Conservation (phyloP, 495 filamentous ascomycete species). For the Penicillium argentinense region DNA sequence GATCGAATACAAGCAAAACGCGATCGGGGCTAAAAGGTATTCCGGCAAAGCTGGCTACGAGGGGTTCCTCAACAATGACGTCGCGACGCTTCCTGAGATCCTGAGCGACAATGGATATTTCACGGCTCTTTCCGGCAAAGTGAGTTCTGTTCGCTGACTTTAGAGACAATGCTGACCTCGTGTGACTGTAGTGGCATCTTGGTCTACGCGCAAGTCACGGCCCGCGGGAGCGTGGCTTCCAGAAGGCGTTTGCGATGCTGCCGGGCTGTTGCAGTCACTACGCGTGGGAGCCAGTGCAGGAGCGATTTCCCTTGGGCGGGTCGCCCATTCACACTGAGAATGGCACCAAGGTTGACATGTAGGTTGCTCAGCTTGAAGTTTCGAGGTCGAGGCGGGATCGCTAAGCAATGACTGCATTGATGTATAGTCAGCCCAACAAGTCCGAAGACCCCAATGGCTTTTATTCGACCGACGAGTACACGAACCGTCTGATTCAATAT, state of each 20-base stretch:
- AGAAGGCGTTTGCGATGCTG: conserved; percentile 40
- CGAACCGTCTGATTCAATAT: conserved; percentile 36
- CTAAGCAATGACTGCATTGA: too few relatives aligned
- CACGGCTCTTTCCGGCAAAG: conserved; percentile 56
- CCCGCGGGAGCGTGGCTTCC: conserved; percentile 45
- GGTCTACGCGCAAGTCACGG: conserved; percentile 40
- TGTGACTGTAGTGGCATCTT: conserved; percentile 34
- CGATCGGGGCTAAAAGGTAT: conserved; percentile 5
- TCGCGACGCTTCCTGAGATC: conserved; percentile 53
- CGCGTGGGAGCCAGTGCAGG: conserved; percentile 17
- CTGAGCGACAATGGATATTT: conserved; percentile 53
- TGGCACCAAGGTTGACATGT: conserved; percentile 14
- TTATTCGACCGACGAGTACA: conserved; percentile 37
- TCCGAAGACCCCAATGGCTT: conserved; percentile 27
- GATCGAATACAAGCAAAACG: conserved; percentile 8
- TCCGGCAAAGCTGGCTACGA: conserved; percentile 41
- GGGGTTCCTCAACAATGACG: conserved; percentile 54
- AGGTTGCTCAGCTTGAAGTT: conserved; percentile 1
- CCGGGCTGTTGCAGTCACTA: conserved; percentile 41
- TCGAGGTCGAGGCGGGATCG: too few relatives aligned
- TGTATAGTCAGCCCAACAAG: conserved; percentile 10
- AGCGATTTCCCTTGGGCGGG: conserved; percentile 12
- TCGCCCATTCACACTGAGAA: conserved; percentile 13
- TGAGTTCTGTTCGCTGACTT: neutral
- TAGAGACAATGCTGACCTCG: neutral